phyloP scores from a whole-genome alignment of 2,329 filamentous ascomycete species.

The Myrmaecium sp. region DNA sequence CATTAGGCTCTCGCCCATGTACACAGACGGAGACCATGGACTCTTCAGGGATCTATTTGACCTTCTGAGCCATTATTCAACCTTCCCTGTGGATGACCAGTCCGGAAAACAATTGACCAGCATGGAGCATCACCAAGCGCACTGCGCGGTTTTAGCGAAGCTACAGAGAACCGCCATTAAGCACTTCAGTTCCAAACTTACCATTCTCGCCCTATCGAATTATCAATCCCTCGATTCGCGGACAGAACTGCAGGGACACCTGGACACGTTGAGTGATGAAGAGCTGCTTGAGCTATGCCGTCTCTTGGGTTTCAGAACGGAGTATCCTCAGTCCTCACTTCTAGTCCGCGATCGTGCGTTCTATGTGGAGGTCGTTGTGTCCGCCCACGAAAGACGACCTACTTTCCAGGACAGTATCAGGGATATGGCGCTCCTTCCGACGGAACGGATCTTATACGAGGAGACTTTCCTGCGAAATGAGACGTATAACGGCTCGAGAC shows the following conservation, averaged over 20 bases:
- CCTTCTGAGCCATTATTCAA: conserved; percentile 71
- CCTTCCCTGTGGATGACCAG: conserved; percentile 84
- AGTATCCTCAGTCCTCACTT: conserved; percentile 58
- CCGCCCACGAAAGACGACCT: conserved; percentile 56
- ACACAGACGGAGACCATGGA: conserved; percentile 54
- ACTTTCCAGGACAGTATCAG: conserved; percentile 69
- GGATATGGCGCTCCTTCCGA: conserved; percentile 62
- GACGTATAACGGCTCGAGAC: conserved; percentile 69
- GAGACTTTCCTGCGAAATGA: conserved; percentile 64
- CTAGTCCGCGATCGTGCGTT: conserved; percentile 47
- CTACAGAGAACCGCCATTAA: conserved; percentile 66
- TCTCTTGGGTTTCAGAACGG: conserved; percentile 59
- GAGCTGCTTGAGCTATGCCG: conserved; percentile 55
- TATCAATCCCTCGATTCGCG: conserved; percentile 74
- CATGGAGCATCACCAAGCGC: conserved; percentile 59
- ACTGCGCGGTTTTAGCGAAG: conserved; percentile 60
- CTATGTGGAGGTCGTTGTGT: conserved; percentile 55
- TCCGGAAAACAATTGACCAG: conserved; percentile 59
- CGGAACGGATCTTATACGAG: conserved; percentile 68
- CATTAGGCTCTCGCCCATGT: conserved; percentile 63
- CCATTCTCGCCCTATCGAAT: conserved; percentile 82
- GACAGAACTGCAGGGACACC: conserved; percentile 58
- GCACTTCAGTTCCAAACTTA: conserved; percentile 76
- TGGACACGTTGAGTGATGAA: conserved; percentile 54
- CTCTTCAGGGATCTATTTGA: conserved; percentile 65